Conservation (phyloP, 495 filamentous ascomycete genomes). For the Bryoglossum gracile region DNA sequence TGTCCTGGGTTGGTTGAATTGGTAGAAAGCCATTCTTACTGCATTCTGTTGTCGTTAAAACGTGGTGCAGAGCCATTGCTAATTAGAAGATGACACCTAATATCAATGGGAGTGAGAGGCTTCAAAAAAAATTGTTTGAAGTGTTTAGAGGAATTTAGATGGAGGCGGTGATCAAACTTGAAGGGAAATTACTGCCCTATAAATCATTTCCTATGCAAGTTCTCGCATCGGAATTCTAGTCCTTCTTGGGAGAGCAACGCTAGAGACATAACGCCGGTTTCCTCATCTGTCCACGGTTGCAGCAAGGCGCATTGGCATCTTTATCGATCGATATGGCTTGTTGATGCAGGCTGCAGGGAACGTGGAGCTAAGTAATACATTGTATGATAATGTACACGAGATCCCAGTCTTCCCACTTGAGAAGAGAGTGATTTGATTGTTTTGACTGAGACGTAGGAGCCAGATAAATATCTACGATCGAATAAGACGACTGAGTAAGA, state of each 20-base stretch:
- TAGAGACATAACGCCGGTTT: neutral
- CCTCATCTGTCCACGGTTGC: neutral
- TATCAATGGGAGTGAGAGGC: neutral
- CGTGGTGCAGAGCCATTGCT: conserved; percentile 1
- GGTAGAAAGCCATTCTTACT: conserved; percentile 8
- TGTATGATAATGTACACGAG: too few species aligned
- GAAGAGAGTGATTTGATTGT: neutral
- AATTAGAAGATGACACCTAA: neutral
- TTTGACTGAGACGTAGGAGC: neutral
- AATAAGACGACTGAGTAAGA: too few species aligned
- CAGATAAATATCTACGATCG: neutral
- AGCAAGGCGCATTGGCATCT: neutral
- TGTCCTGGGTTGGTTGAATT: conserved; percentile 3
- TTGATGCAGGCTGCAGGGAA: neutral
- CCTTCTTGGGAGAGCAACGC: neutral
- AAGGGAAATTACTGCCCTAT: neutral
- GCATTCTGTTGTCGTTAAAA: conserved; percentile 1
- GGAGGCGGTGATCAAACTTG: neutral
- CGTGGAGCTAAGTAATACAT: neutral
- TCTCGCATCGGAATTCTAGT: neutral
- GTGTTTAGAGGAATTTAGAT: neutral
- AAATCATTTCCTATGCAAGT: neutral
- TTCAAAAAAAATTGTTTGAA: too few species aligned
- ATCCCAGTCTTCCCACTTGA: too few species aligned
- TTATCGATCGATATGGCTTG: neutral